Evolutionary conservation across 2,329 filamentous ascomycete genomes (phyloP), one percentile per base, ranked within the genome.

Genomic region (Monascus ruber): DNA sequence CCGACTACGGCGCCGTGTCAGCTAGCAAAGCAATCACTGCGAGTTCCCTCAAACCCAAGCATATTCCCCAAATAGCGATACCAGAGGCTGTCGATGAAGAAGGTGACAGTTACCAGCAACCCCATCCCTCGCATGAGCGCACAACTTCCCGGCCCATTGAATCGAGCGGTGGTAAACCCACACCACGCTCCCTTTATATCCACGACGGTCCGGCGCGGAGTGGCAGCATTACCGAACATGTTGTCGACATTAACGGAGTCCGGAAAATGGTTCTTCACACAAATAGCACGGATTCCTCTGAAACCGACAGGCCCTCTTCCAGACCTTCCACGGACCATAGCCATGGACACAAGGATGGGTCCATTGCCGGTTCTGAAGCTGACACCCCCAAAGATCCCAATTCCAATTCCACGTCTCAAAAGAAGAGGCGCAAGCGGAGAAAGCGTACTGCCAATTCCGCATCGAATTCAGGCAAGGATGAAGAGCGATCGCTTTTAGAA

Each of bases 151-250:
- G 17, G 17, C 3, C 3, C 17, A 17, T 17, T 17, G 17, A 17
- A 17, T 17, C 17, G 17, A 17, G 17, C 17, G 2, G 17, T 17
- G 28, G 2, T 10, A 6, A 6, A 29, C 28, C 28, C 28, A 29
- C 28, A 29, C 3, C 28, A 6, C 28, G 28, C 28, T 3, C 28
- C 6, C 45, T 48, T 26, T 63, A 63, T 31, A 51, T 56, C 11
- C 62, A 62, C 36, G 65, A 65, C 28, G 68, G 72, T 6, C 67
- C 70, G 4, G 78, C 79, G 5, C 72, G 82, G 41, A 85, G 79
- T 48, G 83, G 84, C 26, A 85, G 80, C 55, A 85, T 88, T 50
- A 86, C 83, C 0, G 83, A 88, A 60, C 84, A 83, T 44, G 68
- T 84, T n/a, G 67, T 87, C 40, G 81, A 88, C 52, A 70, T 80